Conservation (phyloP, 2,329 filamentous ascomycete species). For the Clonostachys byssicola region DNA sequence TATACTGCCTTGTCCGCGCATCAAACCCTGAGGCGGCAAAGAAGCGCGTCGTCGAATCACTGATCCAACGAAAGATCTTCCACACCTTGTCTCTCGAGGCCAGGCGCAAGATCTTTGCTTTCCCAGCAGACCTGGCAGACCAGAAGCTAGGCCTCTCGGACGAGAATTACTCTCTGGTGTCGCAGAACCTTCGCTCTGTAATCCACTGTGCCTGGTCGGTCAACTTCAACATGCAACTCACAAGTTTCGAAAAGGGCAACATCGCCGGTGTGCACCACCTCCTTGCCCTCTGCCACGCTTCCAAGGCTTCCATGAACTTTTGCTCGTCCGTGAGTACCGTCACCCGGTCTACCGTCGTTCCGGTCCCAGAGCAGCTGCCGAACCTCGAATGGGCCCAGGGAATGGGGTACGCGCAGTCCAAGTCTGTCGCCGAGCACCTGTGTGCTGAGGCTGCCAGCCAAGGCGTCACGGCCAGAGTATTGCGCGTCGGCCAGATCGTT, state of each 20-base stretch:
- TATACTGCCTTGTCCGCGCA: slow-evolving; percentile 48
- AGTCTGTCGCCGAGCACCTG: slow-evolving; percentile 32
- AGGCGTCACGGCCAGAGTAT: slow-evolving; percentile 19
- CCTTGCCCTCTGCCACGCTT: slow-evolving; percentile 27
- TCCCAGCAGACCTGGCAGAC: slow-evolving; percentile 22
- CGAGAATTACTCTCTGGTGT: slow-evolving; percentile 16
- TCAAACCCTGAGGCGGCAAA: slow-evolving; percentile 7
- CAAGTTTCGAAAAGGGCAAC: slow-evolving; percentile 41
- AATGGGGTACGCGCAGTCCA: slow-evolving; percentile 39
- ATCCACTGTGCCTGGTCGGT: slow-evolving; percentile 52
- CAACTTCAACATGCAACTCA: slow-evolving; percentile 50
- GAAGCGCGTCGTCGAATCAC: slow-evolving; percentile 11
- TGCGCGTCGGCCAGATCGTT: slow-evolving; percentile 45
- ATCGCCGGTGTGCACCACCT: slow-evolving; percentile 40
- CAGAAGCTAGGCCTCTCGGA: slow-evolving; percentile 29
- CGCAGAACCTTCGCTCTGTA: slow-evolving; percentile 27
- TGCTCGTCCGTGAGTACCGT: slow-evolving; percentile 44
- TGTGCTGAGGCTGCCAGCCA: slow-evolving; percentile 23
- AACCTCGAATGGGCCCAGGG: slow-evolving; percentile 31
- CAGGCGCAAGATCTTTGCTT: slow-evolving; percentile 12
- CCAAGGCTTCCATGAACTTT: slow-evolving; percentile 36
- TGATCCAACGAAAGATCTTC: slow-evolving; percentile 23
- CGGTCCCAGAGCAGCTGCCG: slow-evolving; percentile 27
- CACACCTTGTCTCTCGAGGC: slow-evolving; percentile 13
- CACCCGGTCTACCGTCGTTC: slow-evolving; percentile 21